Evolutionary conservation across 2,329 filamentous ascomycete genomes (phyloP), one percentile per base, ranked within the genome.

Genomic region (Trichoderma brevicompactum): DNA sequence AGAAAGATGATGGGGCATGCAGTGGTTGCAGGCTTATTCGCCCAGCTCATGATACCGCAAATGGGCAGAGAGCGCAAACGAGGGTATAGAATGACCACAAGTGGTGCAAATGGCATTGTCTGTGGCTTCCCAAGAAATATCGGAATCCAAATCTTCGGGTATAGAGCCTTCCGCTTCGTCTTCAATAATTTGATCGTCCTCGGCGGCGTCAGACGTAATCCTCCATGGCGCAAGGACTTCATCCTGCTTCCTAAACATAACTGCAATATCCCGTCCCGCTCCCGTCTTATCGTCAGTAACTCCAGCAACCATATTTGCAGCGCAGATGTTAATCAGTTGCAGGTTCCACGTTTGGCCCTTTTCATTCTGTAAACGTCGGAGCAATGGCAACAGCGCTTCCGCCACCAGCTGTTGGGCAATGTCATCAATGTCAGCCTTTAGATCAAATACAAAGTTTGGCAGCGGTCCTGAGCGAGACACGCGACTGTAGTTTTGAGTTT

Each of bases 321-420:
- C 93, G 52, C 92, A 94, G 23, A 98, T 80, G 69, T 97, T 98
- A 66, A 98, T 81, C 59, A 98, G 79, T 69, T 90, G 91, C 17
- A 97, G 77, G 69, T 94, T 91, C 90, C 92, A 96, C 8, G 82
- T 80, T 66, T 83, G 85, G 7, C 82, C 79, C 68, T 83, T 85
- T 67, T 90, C 87, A 0, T 87, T 83, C 69, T 94, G 89, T 12
- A 97, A 80, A 67, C 87, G 88, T 13, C 87, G 86, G 72, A 97
- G 92, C 74, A 96, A 85, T 0, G 87, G 86, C 3, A 93, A 70
- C 17, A 96, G 75, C 1, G 83, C 78, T 67, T 95, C 90, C 4
- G 82, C 78, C 0, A 94, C 89, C 1, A 97, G 81, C 46, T 86
- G 86, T 61, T 90, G 87, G 0, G 88, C 89, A 23, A 92, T 77